phyloP scores from a whole-genome alignment of 2,329 filamentous ascomycete species.

The Exophiala sp. region DNA sequence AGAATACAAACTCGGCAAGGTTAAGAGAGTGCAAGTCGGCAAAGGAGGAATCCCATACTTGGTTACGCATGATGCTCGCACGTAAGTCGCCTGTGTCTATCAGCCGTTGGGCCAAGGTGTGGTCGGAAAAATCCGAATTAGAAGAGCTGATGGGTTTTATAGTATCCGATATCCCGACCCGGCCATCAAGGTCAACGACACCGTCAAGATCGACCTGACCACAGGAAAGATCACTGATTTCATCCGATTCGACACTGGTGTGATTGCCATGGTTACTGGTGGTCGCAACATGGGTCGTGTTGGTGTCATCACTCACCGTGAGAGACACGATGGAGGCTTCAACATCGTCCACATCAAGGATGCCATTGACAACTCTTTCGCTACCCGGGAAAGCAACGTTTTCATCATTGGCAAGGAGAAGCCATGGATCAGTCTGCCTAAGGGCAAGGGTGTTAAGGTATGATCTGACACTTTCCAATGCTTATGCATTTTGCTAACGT shows the following conservation, averaged over 20 bases:
- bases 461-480: conserved; percentile 20
- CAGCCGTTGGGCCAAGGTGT: conserved; percentile 99
- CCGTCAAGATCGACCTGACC: conserved; percentile 95
- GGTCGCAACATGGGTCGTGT: conserved; percentile 99
- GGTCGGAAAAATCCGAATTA: conserved; percentile 47
- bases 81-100: conserved; percentile 98
- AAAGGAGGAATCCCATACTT: conserved; percentile 99
- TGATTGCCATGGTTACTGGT: conserved; percentile 97
- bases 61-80: conserved; percentile 99
- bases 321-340: conserved; percentile 99
- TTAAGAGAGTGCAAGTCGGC: conserved; percentile 99
- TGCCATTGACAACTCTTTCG: conserved; percentile 99
- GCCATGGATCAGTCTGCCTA: conserved; percentile 98
- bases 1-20: conserved; percentile 99
- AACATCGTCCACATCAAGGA: conserved; percentile 99
- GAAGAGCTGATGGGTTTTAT: conserved; percentile 41
- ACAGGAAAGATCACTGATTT: conserved; percentile 98
- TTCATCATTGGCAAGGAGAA: conserved; percentile 98
- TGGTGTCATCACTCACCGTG: conserved; percentile 99
- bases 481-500: conserved; percentile 14
- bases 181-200: conserved; percentile 99
- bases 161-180: conserved; percentile 99
- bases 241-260: conserved; percentile 97
- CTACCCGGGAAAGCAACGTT: conserved; percentile 98
- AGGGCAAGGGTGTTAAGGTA: conserved; percentile 99